These are phyloP conservation scores for Tricholoma furcatifolium DNA, from an alignment of 768 basidiomycete genomes.

Conservation along the genomic window DNA sequence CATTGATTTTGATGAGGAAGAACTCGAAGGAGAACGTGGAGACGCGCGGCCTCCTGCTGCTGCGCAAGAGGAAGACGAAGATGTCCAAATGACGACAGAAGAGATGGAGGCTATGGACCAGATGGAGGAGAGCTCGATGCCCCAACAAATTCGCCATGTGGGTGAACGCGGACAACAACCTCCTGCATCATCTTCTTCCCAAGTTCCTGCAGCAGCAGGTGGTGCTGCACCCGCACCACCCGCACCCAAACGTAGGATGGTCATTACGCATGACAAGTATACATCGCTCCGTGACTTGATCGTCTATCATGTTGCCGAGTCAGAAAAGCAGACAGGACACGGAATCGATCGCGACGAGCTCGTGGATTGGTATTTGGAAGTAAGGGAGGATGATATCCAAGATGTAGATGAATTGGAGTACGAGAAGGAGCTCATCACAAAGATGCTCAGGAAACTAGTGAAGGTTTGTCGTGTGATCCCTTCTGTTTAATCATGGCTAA, in stretches of 20 bases:
- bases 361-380: slow-evolving; percentile 95
- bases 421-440: slow-evolving; percentile 86
- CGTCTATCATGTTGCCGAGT: slow-evolving; percentile 74
- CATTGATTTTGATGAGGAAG: slow-evolving; percentile 95
- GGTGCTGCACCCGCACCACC: slow-evolving; percentile 37
- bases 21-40: slow-evolving; percentile 56
- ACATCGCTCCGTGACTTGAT: slow-evolving; percentile 87
- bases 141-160: slow-evolving; percentile 30
- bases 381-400: slow-evolving; percentile 78
- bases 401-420: slow-evolving; percentile 87
- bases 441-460: slow-evolving; percentile 85
- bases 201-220: slow-evolving; percentile 35
- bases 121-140: slow-evolving; percentile 48
- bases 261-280: slow-evolving; percentile 96
- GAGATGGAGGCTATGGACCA: slow-evolving; percentile 54
- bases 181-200: slow-evolving; percentile 38
- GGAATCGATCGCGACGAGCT: slow-evolving; percentile 90
- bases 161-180: slow-evolving; percentile 26
- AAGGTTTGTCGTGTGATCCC: slow-evolving; percentile 55
- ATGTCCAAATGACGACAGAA: slow-evolving; percentile 61
- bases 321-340: slow-evolving; percentile 70
- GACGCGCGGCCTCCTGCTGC: slow-evolving; percentile 32
- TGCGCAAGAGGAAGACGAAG: slow-evolving; percentile 29
- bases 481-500: slow-evolving; percentile 2
- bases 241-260: slow-evolving; percentile 70